Conservation (phyloP, 805 yeast genomes). For the Yamadazyma tumulicola region DNA sequence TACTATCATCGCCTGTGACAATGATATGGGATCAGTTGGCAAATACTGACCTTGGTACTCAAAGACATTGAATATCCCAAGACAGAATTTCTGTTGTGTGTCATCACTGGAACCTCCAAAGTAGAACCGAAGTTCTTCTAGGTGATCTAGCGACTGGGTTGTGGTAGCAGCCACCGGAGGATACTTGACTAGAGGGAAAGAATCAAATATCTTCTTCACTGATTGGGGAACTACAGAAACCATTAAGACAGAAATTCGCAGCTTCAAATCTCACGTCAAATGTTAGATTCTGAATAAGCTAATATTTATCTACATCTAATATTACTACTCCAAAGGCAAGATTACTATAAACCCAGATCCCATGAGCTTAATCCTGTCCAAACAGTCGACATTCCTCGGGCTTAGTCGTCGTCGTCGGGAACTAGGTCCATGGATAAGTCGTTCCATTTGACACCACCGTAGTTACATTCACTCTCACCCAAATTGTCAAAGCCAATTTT, state of each 20-base stretch:
- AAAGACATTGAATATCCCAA: conserved; percentile 52
- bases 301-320: not conserved
- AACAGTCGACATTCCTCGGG: not conserved
- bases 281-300: not conserved
- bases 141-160: conserved; percentile 14
- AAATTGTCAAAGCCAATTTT: conserved; percentile 72
- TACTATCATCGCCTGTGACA: conserved; percentile 44
- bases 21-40: conserved; percentile 60
- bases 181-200: conserved; percentile 48
- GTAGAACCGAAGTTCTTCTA: conserved; percentile 16
- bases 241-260: conserved; percentile 1
- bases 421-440: conserved; percentile 50
- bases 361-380: not conserved
- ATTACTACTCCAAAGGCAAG: too few species aligned
- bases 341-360: not conserved
- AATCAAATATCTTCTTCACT: conserved; percentile 43
- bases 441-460: conserved; percentile 60
- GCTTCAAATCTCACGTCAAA: not conserved
- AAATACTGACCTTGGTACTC: conserved; percentile 26
- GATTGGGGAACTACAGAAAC: conserved; percentile 31
- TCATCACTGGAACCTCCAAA: conserved; percentile 15
- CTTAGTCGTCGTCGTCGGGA: conserved; percentile 38
- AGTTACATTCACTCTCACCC: conserved; percentile 60
- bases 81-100: conserved; percentile 36
- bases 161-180: conserved; percentile 29